Percentiles rank a stretch among this genome's conserved stretches.
These are phyloP conservation scores for Rhizophlyctis rosea DNA, from an alignment of 192 early-diverging fungal genomes.

Conservation along the genomic window DNA sequence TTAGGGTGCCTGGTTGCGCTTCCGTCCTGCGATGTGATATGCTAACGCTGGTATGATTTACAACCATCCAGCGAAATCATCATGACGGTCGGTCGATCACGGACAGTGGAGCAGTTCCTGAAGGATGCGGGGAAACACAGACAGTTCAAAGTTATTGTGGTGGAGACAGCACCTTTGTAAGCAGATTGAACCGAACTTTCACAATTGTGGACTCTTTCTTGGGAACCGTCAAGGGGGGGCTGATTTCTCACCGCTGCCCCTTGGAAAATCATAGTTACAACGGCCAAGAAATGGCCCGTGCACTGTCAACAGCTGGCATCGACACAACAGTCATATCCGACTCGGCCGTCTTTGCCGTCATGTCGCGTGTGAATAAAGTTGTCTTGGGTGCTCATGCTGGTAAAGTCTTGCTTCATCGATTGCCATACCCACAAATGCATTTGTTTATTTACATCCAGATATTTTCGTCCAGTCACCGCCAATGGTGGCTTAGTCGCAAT, in stretches of 20 bases:
- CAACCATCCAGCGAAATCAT: constrained; percentile 93
- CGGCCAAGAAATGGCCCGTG: constrained; percentile 81
- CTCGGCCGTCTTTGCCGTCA: constrained; percentile 92
- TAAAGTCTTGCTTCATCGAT: constrained; percentile 24
- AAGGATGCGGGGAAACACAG: constrained; percentile 78
- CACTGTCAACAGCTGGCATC: constrained; percentile 74
- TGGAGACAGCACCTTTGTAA: constrained; percentile 85
- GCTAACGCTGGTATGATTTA: neutral
- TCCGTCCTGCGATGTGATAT: constrained; percentile 1
- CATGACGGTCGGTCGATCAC: constrained; percentile 87
- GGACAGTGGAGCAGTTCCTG: constrained; percentile 80
- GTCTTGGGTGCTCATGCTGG: constrained; percentile 86
- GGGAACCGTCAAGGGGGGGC: too few species aligned
- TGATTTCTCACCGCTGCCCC: too few species aligned
- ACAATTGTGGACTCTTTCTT: too few species aligned
- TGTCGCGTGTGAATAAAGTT: constrained; percentile 97
- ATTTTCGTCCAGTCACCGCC: constrained; percentile 66
- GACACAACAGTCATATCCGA: constrained; percentile 90
- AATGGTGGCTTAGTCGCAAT: constrained; percentile 90
- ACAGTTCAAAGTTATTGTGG: constrained; percentile 93
- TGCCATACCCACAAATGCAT: neutral
- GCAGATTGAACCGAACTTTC: neutral
- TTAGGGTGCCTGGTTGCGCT: neutral
- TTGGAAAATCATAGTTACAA: constrained; percentile 51
- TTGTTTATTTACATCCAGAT: neutral